Base-by-base conservation (phyloP, 2,329 filamentous ascomycete genomes). In the Rhynchosporium secalis region DNA sequence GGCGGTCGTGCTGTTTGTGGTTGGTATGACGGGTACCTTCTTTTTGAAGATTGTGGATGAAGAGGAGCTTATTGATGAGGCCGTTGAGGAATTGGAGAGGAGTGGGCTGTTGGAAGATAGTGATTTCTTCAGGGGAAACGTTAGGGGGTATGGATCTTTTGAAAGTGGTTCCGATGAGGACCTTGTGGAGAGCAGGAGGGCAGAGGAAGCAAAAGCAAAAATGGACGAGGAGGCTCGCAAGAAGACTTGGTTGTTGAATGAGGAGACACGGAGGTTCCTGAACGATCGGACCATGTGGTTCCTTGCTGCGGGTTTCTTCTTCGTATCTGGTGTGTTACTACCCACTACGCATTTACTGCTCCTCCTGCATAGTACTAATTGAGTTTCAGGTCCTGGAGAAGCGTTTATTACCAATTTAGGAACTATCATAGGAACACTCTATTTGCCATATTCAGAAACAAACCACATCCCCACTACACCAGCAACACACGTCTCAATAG, bases 351-450 rank as follows among this genome's bases (percentile, higher is more conserved):
- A 46, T 20, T 28, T 28, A 43, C 12, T 40, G 28, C 20, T 43
- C 10, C 57, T 10, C 26, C 52, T 33, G 10, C 54, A 60, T 10
- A 7, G 10, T 31, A 52, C 63, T 71, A 65, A 70, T 62, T 56
- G 33, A 26, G 36, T 54, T 70, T 91, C 93, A 59, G 95, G 95
- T 0, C 94, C 95, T 0, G 94, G 93, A n/a, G 95, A 99, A 77
- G 91, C 94, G 10, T 99, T 97, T 75, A 92, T 98, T 77, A 99
- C 98, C 78, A 99, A 98, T 71, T 80, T 99, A 9, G 95, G 95
- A 41, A 97, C 93, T 29, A 88, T 99, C 65, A 93, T 98, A 69
- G 89, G 90, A 68, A 96, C 94, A 0, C 80, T 97, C 3, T 91
- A 90, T 49, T 83, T 84, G 4, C 78, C 83, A 83, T 78, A 51